Percentiles rank a stretch among this genome's conserved stretches.
Evolutionary conservation across 1,284 basidiomycete genomes (phyloP).

Genomic region (Chalciporus sp.): DNA sequence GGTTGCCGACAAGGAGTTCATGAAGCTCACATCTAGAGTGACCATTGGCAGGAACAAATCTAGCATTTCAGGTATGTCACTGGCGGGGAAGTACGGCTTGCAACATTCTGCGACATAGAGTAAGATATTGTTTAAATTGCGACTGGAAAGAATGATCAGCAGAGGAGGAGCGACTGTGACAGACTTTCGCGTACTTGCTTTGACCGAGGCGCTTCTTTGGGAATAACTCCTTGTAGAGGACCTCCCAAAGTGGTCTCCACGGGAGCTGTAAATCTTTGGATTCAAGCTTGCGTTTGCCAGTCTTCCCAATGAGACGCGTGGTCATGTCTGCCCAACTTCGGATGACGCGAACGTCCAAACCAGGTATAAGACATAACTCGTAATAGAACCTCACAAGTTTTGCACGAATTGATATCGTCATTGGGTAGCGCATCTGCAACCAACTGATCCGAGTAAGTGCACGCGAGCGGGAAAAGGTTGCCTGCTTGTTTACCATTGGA

Average conservation of each 20-base stretch:
- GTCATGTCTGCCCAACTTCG: conserved; percentile 63
- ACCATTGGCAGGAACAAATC: conserved; percentile 64
- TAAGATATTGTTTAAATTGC: conserved; percentile 36
- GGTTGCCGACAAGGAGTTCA: neutral
- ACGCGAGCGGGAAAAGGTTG: neutral
- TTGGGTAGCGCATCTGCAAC: conserved; percentile 82
- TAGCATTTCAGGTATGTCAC: conserved; percentile 90
- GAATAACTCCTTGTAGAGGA: conserved; percentile 64
- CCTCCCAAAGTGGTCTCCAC: conserved; percentile 64
- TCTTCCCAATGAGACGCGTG: conserved; percentile 46
- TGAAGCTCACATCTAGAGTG: conserved; percentile 27
- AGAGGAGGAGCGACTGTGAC: conserved; percentile 28
- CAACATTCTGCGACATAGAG: conserved; percentile 78
- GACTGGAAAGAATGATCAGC: conserved; percentile 18
- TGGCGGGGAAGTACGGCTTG: conserved; percentile 89
- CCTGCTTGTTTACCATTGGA: conserved; percentile 63
- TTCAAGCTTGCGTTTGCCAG: conserved; percentile 49
- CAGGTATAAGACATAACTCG: conserved; percentile 81
- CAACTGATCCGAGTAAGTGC: conserved; percentile 52
- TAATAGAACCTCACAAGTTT: conserved; percentile 83
- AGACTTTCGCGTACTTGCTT: conserved; percentile 47
- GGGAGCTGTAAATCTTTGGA: conserved; percentile 58
- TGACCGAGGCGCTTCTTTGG: conserved; percentile 50
- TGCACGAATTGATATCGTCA: conserved; percentile 72
- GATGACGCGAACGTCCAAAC: conserved; percentile 61